phyloP scores from a whole-genome alignment of 768 basidiomycete species.

The Myochromella boudieri region DNA sequence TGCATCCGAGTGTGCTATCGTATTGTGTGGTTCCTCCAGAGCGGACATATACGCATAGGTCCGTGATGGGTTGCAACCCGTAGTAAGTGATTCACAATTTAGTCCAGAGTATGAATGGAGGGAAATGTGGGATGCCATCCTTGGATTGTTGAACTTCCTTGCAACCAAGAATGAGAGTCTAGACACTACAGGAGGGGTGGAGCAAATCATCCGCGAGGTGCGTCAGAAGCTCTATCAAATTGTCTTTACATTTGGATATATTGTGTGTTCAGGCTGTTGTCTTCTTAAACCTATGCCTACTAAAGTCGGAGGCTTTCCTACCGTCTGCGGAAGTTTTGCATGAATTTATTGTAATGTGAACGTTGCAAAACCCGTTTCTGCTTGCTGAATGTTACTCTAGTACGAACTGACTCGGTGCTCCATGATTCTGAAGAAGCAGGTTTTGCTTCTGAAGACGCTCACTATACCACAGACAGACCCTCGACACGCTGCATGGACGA shows the following conservation, averaged over 20 bases:
- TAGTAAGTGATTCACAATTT: not conserved
- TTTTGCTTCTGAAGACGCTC: constrained; percentile 40
- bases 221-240: constrained; percentile 10
- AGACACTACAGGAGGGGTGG: constrained; percentile 51
- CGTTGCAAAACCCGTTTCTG: not conserved
- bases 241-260: not conserved
- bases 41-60: constrained; percentile 56
- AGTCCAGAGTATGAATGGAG: constrained; percentile 64
- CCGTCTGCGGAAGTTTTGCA: constrained; percentile 56
- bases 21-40: constrained; percentile 57
- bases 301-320: constrained; percentile 52
- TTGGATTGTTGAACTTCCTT: constrained; percentile 56
- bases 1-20: constrained; percentile 57
- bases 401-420: constrained; percentile 68
- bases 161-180: constrained; percentile 53
- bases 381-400: constrained; percentile 28
- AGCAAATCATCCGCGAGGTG: constrained; percentile 56
- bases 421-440: constrained; percentile 46
- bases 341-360: constrained; percentile 55
- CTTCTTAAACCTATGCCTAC: constrained; percentile 52
- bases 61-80: constrained; percentile 14
- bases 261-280: constrained; percentile 41
- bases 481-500: constrained; percentile 24
- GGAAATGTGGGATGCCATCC: constrained; percentile 59
- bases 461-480: constrained; percentile 28